Conservation (phyloP, 2,329 filamentous ascomycete genomes). For the Alternaria consortialis region DNA sequence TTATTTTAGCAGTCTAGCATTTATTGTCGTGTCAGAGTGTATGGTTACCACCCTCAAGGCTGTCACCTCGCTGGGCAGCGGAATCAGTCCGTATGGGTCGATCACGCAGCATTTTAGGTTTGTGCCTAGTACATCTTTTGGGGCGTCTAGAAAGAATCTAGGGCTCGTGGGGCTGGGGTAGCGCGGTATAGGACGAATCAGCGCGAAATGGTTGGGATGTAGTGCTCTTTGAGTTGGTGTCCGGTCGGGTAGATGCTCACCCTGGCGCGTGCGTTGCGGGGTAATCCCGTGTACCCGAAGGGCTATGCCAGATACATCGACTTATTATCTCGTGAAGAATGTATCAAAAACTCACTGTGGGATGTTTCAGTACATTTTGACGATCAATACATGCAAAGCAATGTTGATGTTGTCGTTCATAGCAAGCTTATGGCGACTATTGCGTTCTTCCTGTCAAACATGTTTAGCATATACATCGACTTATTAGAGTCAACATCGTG, state of each 20-base stretch:
- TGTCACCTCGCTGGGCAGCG: neutral
- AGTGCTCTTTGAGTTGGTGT: neutral
- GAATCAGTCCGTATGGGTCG: neutral
- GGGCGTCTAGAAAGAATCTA: neutral
- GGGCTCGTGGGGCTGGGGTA: neutral
- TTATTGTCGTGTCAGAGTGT: too few species aligned
- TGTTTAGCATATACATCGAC: neutral
- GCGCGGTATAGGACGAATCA: neutral
- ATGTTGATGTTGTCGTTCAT: neutral
- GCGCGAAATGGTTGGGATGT: neutral
- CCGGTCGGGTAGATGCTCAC: neutral
- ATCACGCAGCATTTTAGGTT: neutral
- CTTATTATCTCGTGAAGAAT: fast-evolving
- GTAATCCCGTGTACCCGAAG: neutral
- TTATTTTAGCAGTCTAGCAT: neutral
- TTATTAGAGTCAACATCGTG: fast-evolving
- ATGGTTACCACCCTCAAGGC: neutral
- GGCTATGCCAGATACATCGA: neutral
- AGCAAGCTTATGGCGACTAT: neutral
- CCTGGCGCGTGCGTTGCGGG: conserved; percentile 2
- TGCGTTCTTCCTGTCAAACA: neutral
- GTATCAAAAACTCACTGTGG: neutral
- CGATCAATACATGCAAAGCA: neutral
- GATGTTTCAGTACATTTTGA: neutral
- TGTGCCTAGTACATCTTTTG: neutral